These are phyloP conservation scores for Trichothecium sympodiale DNA, from an alignment of 2,329 filamentous ascomycete species.

Conservation along the genomic window DNA sequence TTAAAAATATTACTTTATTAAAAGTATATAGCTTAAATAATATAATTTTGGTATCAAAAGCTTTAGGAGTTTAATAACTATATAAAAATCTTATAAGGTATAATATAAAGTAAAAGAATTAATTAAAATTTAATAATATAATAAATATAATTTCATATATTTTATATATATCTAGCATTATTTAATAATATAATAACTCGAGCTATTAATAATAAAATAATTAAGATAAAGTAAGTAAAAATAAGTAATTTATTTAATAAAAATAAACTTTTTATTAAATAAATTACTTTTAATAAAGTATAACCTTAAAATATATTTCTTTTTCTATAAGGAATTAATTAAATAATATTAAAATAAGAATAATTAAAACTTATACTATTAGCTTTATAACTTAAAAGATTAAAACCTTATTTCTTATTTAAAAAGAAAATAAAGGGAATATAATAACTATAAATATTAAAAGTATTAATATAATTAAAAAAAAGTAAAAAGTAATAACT, in stretches of 20 bases:
- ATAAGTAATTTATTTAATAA: slow-evolving; percentile 1
- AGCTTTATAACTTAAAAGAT: slow-evolving; percentile 2
- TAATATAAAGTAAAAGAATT: slow-evolving; percentile 1
- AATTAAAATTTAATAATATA: background rate
- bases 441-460: slow-evolving; percentile 4
- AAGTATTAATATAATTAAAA: slow-evolving; percentile 1
- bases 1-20: slow-evolving; percentile 2
- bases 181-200: background rate
- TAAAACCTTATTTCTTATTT: slow-evolving; percentile 3
- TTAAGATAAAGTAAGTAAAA: slow-evolving; percentile 1
- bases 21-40: background rate
- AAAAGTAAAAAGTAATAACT: slow-evolving; percentile 2
- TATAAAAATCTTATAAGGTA: slow-evolving; percentile 2
- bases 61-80: slow-evolving; percentile 2
- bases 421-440: slow-evolving; percentile 2
- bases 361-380: slow-evolving; percentile 1
- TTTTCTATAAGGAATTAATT: slow-evolving; percentile 1
- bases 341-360: slow-evolving; percentile 1
- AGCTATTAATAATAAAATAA: background rate
- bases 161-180: background rate
- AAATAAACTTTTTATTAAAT: background rate
- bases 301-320: background rate
- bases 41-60: too few species aligned
- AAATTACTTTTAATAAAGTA: background rate
- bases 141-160: background rate